Conservation (phyloP, 148 eudicot genomes). For the Linanthus parryae region DNA sequence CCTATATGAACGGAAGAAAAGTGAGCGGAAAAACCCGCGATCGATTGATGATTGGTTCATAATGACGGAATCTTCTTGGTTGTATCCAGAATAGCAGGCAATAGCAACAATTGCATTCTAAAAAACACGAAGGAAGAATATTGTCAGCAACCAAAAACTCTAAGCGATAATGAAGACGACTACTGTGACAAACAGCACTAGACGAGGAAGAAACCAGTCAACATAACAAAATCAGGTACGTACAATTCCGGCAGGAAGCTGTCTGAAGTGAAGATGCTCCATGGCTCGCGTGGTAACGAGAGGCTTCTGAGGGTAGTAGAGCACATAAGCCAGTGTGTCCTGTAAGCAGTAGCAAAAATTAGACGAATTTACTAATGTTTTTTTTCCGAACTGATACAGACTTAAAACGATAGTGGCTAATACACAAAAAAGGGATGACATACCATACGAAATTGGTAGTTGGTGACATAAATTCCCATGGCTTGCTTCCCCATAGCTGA, state of each 20-base stretch:
- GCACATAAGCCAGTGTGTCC: slow-evolving; percentile 98
- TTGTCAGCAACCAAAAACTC: slow-evolving; percentile 6
- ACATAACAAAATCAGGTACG: slow-evolving; percentile 6
- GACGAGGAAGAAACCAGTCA: not conserved
- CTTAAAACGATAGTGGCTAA: too few relatives aligned
- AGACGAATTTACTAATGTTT: too few relatives aligned
- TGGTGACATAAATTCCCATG: slow-evolving; percentile 98
- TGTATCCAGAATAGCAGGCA: slow-evolving; percentile 95
- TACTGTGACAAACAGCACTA: too few relatives aligned
- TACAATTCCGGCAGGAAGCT: slow-evolving; percentile 98
- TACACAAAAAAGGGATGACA: not conserved
- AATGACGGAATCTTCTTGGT: slow-evolving; percentile 97
- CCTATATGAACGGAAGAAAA: slow-evolving; percentile 97
- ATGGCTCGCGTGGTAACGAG: slow-evolving; percentile 98
- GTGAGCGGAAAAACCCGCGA: slow-evolving; percentile 91
- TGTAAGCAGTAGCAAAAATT: slow-evolving; percentile 13
- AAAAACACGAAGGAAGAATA: slow-evolving; percentile 4
- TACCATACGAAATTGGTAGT: slow-evolving; percentile 98
- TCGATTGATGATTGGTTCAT: slow-evolving; percentile 98
- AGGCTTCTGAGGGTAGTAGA: slow-evolving; percentile 97
- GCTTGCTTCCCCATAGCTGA: slow-evolving; percentile 99
- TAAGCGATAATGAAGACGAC: too few relatives aligned
- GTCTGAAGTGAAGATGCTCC: slow-evolving; percentile 98
- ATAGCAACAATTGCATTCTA: slow-evolving; percentile 97
- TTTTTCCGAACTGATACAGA: too few relatives aligned